Evolutionary conservation across 225 moss, liverwort and hornwort species (phyloP).

Genomic region (Sphagnum contortum): DNA sequence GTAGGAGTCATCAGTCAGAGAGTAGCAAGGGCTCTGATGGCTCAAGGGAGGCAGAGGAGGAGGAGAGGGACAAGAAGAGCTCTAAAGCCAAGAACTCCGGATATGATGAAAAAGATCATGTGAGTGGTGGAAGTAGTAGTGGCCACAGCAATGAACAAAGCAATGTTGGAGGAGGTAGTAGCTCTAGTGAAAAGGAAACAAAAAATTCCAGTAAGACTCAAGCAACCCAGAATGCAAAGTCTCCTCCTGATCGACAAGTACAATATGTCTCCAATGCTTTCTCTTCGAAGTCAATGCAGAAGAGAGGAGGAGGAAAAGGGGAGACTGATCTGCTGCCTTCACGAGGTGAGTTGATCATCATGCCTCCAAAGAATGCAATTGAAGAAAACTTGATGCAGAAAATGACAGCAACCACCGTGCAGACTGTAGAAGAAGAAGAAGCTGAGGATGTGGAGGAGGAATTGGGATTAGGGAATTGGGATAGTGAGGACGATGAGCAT

Average conservation of each 20-base stretch:
- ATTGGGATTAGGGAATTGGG: conserved; percentile 85
- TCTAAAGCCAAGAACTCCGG: neutral
- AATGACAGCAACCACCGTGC: conserved; percentile 8
- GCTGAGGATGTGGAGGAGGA: conserved; percentile 19
- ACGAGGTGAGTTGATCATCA: conserved; percentile 8
- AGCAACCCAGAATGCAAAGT: conserved; percentile 16
- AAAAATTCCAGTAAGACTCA: neutral
- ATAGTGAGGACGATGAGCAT: conserved; percentile 57
- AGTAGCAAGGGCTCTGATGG: conserved; percentile 17
- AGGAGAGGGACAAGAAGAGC: too few species aligned
- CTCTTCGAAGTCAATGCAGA: conserved; percentile 29
- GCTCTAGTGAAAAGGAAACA: too few species aligned
- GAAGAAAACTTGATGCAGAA: conserved; percentile 22
- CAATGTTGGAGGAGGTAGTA: conserved; percentile 3
- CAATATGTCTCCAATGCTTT: conserved; percentile 27
- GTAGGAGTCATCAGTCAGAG: conserved; percentile 44
- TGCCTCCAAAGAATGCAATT: neutral
- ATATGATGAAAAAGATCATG: neutral
- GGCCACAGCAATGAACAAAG: conserved; percentile 15
- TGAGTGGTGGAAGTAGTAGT: conserved; percentile 11
- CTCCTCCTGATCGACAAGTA: conserved; percentile 14
- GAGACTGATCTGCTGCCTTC: conserved; percentile 11
- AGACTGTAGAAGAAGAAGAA: conserved; percentile 1
- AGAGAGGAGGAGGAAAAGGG: conserved; percentile 2
- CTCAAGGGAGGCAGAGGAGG: neutral